A percentile compares a stretch with the other conserved stretches of the same genome.
These are phyloP conservation scores for Calonectria honghensis DNA, from an alignment of 2,329 filamentous ascomycete genomes.

Conservation along the genomic window DNA sequence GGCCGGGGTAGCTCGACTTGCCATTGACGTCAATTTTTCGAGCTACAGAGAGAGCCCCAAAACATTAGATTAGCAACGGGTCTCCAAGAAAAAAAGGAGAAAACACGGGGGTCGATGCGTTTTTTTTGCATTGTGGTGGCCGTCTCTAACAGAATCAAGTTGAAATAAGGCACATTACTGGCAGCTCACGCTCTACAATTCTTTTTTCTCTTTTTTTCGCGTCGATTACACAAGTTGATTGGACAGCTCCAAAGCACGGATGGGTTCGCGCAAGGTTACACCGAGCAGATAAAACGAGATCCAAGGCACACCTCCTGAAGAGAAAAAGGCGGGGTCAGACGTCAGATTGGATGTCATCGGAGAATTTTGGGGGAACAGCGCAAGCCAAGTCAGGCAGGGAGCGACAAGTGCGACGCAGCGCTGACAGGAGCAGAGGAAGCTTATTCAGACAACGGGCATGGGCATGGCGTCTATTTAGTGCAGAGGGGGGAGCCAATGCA, in stretches of 20 bases:
- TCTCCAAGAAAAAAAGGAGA: not conserved
- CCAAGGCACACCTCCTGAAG: not conserved
- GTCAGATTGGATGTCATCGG: slow-evolving; percentile 2
- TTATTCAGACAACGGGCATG: not conserved
- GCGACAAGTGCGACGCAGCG: not conserved
- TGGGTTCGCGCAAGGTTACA: slow-evolving; percentile 10
- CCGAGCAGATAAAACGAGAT: not conserved
- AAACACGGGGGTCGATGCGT: too few species aligned
- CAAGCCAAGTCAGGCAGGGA: slow-evolving; percentile 5
- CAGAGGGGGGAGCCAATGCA: not conserved
- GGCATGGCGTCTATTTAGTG: not conserved
- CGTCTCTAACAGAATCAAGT: not conserved
- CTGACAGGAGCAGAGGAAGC: slow-evolving; percentile 4
- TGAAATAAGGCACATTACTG: not conserved
- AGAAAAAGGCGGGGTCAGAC: not conserved
- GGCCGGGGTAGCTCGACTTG: not conserved
- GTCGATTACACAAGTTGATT: not conserved
- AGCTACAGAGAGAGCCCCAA: not conserved
- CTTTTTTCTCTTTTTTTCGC: not conserved
- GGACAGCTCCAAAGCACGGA: not conserved
- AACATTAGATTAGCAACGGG: not conserved
- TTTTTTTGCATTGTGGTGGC: not conserved
- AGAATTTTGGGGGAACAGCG: not conserved
- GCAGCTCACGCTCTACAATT: not conserved
- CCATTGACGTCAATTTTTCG: not conserved